Evolutionary conservation across 2,329 filamentous ascomycete genomes (phyloP).

Genomic region (Paecilomyces sp.): DNA sequence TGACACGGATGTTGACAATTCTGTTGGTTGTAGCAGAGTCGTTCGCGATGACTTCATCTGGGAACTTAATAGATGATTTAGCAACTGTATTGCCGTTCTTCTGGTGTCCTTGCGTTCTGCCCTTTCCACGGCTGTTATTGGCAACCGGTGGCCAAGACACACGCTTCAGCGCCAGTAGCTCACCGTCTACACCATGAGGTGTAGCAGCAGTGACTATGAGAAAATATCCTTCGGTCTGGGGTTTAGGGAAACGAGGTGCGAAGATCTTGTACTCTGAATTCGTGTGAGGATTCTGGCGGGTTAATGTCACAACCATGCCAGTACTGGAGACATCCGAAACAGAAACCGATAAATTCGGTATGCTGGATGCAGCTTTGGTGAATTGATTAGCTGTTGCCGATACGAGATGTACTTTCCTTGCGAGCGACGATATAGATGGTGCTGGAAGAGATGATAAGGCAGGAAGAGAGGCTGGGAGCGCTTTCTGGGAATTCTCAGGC

Average conservation of each 20-base stretch:
- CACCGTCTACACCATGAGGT: constrained; percentile 50
- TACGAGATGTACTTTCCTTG: constrained; percentile 22
- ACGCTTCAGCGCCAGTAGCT: constrained; percentile 80
- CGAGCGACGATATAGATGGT: constrained; percentile 16
- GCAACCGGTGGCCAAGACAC: constrained; percentile 59
- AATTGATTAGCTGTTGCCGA: constrained; percentile 24
- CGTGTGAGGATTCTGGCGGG: constrained; percentile 58
- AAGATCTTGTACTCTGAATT: constrained; percentile 69
- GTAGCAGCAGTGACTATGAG: constrained; percentile 56
- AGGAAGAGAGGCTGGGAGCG: constrained; percentile 22
- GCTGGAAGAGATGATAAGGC: constrained; percentile 23
- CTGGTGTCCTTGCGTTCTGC: constrained; percentile 6
- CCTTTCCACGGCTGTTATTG: constrained; percentile 11
- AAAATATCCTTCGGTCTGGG: constrained; percentile 92
- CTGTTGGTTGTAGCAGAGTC: constrained; percentile 40
- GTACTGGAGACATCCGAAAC: constrained; percentile 55
- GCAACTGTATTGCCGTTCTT: constrained; percentile 13
- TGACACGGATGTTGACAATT: constrained; percentile 63
- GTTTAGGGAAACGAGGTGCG: constrained; percentile 85
- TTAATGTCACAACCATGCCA: constrained; percentile 51
- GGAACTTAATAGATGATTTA: constrained; percentile 26
- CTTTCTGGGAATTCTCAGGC: constrained; percentile 14
- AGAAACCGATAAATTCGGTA: constrained; percentile 63
- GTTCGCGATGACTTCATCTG: constrained; percentile 8
- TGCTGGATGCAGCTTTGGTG: constrained; percentile 52